Conservation (phyloP, 2,329 filamentous ascomycete genomes). For the Trichophyton verrucosum region DNA sequence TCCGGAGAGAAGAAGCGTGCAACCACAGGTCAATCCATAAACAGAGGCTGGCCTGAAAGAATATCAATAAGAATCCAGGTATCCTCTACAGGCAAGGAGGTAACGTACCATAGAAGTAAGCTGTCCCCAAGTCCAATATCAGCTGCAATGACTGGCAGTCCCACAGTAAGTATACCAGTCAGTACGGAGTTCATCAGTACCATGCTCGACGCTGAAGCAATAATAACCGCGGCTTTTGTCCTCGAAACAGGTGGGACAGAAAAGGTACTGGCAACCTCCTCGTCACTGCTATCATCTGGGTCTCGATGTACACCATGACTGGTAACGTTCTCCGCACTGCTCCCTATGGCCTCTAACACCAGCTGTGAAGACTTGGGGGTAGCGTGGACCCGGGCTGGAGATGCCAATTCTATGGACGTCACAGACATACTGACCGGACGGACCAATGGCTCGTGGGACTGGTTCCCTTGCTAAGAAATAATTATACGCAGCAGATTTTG, state of each 20-base stretch:
- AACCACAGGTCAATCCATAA: conserved; percentile 27
- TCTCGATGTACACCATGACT: neutral
- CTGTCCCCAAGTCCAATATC: conserved; percentile 15
- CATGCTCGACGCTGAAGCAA: conserved; percentile 13
- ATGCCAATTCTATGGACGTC: neutral
- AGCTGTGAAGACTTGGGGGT: neutral
- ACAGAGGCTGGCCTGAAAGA: conserved; percentile 20
- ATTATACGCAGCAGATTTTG: neutral
- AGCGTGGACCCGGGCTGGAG: neutral
- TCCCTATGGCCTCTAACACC: neutral
- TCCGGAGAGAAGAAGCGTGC: conserved; percentile 38
- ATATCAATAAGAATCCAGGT: neutral
- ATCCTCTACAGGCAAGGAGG: neutral
- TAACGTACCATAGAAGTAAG: conserved; percentile 17
- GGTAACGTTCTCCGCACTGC: neutral
- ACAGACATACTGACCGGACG: neutral
- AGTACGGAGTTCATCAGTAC: conserved; percentile 15
- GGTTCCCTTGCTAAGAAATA: neutral
- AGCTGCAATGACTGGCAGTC: conserved; percentile 16
- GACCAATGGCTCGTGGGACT: neutral
- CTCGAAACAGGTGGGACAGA: neutral
- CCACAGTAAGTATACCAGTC: conserved; percentile 16
- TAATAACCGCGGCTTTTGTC: conserved; percentile 9
- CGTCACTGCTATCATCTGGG: neutral
- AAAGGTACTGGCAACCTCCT: neutral